A percentile compares a stretch with the other conserved stretches of the same genome.
phyloP scores from a whole-genome alignment of 805 yeast genomes.

The Lachancea sp. region DNA sequence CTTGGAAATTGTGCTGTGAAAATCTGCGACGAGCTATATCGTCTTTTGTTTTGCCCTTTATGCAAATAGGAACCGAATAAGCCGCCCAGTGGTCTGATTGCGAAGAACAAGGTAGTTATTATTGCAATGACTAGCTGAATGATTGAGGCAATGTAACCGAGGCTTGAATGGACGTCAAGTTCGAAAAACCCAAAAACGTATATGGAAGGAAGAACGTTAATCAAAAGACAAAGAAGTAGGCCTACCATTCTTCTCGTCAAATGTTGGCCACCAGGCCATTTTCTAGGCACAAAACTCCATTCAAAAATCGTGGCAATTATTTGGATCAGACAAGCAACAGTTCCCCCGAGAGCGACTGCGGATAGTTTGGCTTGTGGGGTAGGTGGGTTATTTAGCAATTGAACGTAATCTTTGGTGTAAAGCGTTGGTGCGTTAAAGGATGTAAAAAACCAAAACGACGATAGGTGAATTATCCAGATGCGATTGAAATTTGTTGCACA shows the following conservation, averaged over 20 bases:
- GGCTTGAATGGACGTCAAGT: conserved; percentile 27
- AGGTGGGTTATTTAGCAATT: conserved; percentile 53
- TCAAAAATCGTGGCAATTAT: conserved; percentile 53
- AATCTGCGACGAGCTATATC: conserved; percentile 43
- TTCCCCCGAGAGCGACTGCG: conserved; percentile 62
- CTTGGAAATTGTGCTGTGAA: conserved; percentile 57
- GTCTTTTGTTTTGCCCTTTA: conserved; percentile 34
- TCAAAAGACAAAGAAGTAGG: conserved; percentile 37
- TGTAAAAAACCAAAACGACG: conserved; percentile 74
- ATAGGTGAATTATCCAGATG: conserved; percentile 70
- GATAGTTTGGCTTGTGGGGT: conserved; percentile 48
- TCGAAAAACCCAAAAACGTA: conserved; percentile 40
- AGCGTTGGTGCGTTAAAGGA: conserved; percentile 61
- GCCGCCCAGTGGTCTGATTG: conserved; percentile 55
- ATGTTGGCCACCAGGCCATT: conserved; percentile 67
- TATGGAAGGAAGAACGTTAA: conserved; percentile 46
- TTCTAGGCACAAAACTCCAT: conserved; percentile 57
- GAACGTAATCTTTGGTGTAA: conserved; percentile 53
- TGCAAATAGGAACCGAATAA: conserved; percentile 41
- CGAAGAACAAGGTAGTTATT: conserved; percentile 47
- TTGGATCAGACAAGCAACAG: conserved; percentile 51
- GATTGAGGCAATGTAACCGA: conserved; percentile 40
- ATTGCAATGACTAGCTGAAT: conserved; percentile 53
- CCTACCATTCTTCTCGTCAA: conserved; percentile 42
- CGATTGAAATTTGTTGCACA: conserved; percentile 66